Percentiles rank a stretch among this genome's conserved stretches.
These are phyloP conservation scores for Rhizopogon hawkerae DNA, from an alignment of 1,284 basidiomycete species.

Conservation along the genomic window DNA sequence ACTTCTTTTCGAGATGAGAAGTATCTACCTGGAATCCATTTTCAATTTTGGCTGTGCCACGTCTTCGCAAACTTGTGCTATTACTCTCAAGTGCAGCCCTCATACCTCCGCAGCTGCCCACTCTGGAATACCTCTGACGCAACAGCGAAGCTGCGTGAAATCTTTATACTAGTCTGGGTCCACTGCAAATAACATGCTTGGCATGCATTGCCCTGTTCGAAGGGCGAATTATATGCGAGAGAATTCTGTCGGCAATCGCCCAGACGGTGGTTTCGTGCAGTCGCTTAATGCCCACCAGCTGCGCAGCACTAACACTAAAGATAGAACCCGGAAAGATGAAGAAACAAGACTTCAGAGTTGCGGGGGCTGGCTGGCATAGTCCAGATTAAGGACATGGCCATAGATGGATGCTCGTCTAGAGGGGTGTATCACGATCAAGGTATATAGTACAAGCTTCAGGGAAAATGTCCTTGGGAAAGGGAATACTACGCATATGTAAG, in stretches of 20 bases:
- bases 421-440: not conserved
- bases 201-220: constrained; percentile 24
- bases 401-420: not conserved
- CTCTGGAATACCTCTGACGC: constrained; percentile 31
- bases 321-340: constrained; percentile 16
- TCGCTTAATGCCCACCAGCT: constrained; percentile 16
- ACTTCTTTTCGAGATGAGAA: constrained; percentile 32
- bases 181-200: constrained; percentile 29
- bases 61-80: constrained; percentile 31
- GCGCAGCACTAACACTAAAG: constrained; percentile 17
- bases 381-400: constrained; percentile 3
- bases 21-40: constrained; percentile 29
- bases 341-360: not conserved
- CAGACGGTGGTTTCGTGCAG: constrained; percentile 17
- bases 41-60: constrained; percentile 16
- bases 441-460: constrained; percentile 4
- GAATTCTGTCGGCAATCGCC: constrained; percentile 10
- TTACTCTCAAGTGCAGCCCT: constrained; percentile 25
- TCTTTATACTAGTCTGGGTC: constrained; percentile 29
- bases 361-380: constrained; percentile 6
- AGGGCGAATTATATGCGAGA: constrained; percentile 25
- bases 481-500: constrained; percentile 1
- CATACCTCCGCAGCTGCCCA: constrained; percentile 23
- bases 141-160: constrained; percentile 25
- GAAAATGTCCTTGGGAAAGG: constrained; percentile 5